Conservation (phyloP, 306 rosid genomes). For the Corylus americana region DNA sequence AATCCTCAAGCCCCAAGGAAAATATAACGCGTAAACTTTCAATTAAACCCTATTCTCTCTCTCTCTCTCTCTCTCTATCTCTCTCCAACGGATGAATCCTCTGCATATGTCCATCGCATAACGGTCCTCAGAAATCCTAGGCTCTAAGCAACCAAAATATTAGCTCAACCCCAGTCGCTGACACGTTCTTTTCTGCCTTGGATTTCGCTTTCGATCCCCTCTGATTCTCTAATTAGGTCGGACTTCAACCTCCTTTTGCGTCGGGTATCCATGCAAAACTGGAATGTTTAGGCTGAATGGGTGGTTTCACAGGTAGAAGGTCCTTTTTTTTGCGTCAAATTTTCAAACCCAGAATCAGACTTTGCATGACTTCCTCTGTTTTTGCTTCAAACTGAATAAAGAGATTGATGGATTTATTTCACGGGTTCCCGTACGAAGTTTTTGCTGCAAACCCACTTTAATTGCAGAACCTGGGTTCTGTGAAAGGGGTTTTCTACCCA, state of each 20-base stretch:
- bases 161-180: constrained; percentile 59
- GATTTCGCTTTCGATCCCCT: constrained; percentile 25
- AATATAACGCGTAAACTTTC: constrained; percentile 47
- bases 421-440: neutral
- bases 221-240: constrained; percentile 46
- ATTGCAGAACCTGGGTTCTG: constrained; percentile 41
- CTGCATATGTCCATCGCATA: constrained; percentile 25
- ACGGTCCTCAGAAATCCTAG: constrained; percentile 54
- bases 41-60: constrained; percentile 38
- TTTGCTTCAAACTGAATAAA: constrained; percentile 60
- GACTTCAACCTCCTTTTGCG: constrained; percentile 57
- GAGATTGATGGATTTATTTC: constrained; percentile 30
- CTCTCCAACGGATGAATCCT: constrained; percentile 34
- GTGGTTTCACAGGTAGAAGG: constrained; percentile 42
- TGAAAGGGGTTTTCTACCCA: constrained; percentile 24
- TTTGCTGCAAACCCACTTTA: constrained; percentile 28
- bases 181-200: constrained; percentile 67
- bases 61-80: neutral
- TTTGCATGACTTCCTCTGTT: constrained; percentile 49
- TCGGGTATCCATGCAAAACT: constrained; percentile 41
- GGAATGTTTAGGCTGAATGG: constrained; percentile 14
- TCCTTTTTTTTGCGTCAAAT: constrained; percentile 40
- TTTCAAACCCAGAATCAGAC: constrained; percentile 56
- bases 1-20: neutral
- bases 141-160: constrained; percentile 57